Conservation (phyloP, 768 basidiomycete species). For the Rhodotorula toruloides region DNA sequence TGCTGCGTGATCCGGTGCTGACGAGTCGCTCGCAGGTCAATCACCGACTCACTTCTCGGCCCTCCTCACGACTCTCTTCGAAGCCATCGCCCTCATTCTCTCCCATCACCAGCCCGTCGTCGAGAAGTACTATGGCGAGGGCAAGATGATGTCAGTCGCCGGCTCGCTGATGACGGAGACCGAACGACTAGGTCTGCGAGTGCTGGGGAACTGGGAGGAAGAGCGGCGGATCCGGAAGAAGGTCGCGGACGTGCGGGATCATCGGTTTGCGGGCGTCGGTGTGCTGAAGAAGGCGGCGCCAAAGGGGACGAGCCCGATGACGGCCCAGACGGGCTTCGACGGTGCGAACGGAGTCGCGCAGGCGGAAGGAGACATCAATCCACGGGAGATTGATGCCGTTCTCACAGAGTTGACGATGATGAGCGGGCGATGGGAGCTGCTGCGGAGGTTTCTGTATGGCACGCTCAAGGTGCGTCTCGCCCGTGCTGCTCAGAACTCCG, state of each 20-base stretch:
- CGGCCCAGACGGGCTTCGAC: conserved; percentile 17
- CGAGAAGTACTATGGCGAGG: conserved; percentile 91
- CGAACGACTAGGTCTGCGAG: conserved; percentile 69
- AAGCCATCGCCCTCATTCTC: conserved; percentile 89
- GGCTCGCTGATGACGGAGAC: conserved; percentile 71
- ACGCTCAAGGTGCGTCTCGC: conserved; percentile 57
- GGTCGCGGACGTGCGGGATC: background rate
- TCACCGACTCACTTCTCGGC: conserved; percentile 89
- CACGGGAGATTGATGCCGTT: conserved; percentile 83
- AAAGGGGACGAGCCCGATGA: conserved; percentile 9
- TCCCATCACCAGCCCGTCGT: conserved; percentile 97
- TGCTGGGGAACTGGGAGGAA: conserved; percentile 84
- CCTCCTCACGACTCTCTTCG: conserved; percentile 82
- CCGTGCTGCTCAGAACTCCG: background rate
- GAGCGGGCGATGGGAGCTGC: conserved; percentile 84
- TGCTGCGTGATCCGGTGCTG: background rate
- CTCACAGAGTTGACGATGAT: conserved; percentile 84
- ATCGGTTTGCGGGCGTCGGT: conserved; percentile 6
- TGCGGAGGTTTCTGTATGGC: conserved; percentile 77
- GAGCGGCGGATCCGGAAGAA: conserved; percentile 53
- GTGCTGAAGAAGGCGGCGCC: background rate
- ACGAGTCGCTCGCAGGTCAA: conserved; percentile 57
- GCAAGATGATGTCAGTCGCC: conserved; percentile 78
- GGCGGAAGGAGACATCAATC: conserved; percentile 60
- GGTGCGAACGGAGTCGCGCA: conserved; percentile 4